Conservation (phyloP, 2,329 filamentous ascomycete species). For the Pestalotiopsis sp. region DNA sequence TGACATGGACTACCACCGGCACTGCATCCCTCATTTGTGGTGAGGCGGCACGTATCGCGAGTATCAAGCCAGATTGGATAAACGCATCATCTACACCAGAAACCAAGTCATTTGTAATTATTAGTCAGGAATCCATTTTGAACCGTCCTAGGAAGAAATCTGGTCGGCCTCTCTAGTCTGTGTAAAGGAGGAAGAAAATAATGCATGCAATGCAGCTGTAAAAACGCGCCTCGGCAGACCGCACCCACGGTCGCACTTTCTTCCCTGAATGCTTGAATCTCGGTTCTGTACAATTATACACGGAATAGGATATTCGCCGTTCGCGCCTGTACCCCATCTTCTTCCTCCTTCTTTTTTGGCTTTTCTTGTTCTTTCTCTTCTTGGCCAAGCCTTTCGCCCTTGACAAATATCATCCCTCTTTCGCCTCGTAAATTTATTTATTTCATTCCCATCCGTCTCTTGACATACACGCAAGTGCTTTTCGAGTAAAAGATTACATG, state of each 20-base stretch:
- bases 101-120: constrained; percentile 6
- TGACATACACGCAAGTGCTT: not conserved
- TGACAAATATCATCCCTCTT: not conserved
- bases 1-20: too few species aligned
- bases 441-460: not conserved
- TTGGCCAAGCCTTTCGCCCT: not conserved
- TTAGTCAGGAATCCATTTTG: constrained; percentile 28
- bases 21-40: too few species aligned
- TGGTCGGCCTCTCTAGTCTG: constrained; percentile 18
- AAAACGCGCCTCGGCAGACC: constrained; percentile 9
- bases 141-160: constrained; percentile 17
- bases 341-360: not conserved
- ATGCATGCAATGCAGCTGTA: constrained; percentile 18
- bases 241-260: not conserved
- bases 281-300: constrained; percentile 8
- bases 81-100: not conserved
- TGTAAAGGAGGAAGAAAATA: constrained; percentile 16
- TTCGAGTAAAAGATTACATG: constrained; percentile 19
- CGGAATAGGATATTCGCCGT: not conserved
- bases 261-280: constrained; percentile 2
- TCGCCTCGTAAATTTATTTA: not conserved
- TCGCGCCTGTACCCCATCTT: not conserved
- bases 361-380: not conserved
- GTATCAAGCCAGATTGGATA: not conserved
- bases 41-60: too few species aligned